Evolutionary conservation across 2,329 filamentous ascomycete genomes (phyloP).

Genomic region (Neonectria sp.): DNA sequence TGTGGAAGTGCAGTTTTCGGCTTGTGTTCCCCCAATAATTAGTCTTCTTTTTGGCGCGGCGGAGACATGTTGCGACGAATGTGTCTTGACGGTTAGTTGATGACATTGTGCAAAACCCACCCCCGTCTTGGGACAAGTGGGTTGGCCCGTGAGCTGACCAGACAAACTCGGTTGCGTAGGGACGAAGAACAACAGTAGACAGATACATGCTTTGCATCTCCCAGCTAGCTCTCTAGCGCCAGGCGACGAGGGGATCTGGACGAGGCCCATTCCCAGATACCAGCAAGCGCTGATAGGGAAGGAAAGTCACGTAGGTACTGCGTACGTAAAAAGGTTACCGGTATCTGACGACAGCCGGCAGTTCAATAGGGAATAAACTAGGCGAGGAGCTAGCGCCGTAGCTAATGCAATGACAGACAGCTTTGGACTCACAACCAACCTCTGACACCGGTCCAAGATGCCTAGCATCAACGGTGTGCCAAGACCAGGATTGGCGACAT

Average conservation of each 20-base stretch:
- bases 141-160: not conserved
- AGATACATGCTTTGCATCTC: not conserved
- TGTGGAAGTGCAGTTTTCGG: not conserved
- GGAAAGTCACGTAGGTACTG: slow-evolving; percentile 12
- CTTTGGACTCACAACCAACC: slow-evolving; percentile 14
- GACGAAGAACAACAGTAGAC: not conserved
- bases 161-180: slow-evolving; percentile 2
- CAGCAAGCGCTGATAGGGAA: not conserved
- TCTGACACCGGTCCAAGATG: slow-evolving; percentile 23
- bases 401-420: slow-evolving; percentile 27
- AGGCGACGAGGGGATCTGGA: slow-evolving; percentile 5
- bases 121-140: slow-evolving; percentile 14
- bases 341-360: slow-evolving; percentile 16
- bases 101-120: slow-evolving; percentile 17
- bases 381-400: slow-evolving; percentile 19
- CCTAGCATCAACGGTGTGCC: slow-evolving; percentile 23
- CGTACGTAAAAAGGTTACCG: slow-evolving; percentile 9
- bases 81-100: slow-evolving; percentile 21
- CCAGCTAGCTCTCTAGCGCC: slow-evolving; percentile 3
- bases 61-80: slow-evolving; percentile 12
- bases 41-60: slow-evolving; percentile 19
- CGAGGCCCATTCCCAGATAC: not conserved
- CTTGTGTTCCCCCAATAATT: slow-evolving; percentile 3
- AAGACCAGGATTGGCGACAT: slow-evolving; percentile 17
- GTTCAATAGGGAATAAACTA: slow-evolving; percentile 14